A percentile compares a stretch with the other conserved stretches of the same genome.
These are phyloP conservation scores for Kodamaea suecica DNA, from an alignment of 1,139 yeast genomes.

Conservation along the genomic window DNA sequence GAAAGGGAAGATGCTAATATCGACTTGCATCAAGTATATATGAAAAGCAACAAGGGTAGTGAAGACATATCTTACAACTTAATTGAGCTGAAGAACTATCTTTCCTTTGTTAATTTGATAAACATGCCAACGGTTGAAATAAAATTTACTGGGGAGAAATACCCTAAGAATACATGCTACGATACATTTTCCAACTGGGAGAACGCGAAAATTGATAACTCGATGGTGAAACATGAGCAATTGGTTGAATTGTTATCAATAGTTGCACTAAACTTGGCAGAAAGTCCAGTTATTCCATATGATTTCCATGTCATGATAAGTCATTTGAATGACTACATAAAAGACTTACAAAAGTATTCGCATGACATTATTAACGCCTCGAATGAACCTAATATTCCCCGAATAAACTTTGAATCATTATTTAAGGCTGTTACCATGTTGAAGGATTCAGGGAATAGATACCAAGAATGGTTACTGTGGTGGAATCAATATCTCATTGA, in stretches of 20 bases:
- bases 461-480: conserved; percentile 46
- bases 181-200: conserved; percentile 64
- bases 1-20: conserved; percentile 8
- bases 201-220: conserved; percentile 46
- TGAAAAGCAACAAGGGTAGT: conserved; percentile 24
- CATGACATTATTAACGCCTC: conserved; percentile 18
- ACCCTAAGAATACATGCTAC: conserved; percentile 61
- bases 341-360: conserved; percentile 50
- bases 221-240: conserved; percentile 54
- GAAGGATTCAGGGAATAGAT: conserved; percentile 22
- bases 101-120: conserved; percentile 60
- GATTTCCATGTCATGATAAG: conserved; percentile 51
- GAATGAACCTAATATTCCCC: conserved; percentile 15
- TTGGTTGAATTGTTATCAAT: conserved; percentile 57
- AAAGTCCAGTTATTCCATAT: conserved; percentile 75
- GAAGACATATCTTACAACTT: conserved; percentile 38
- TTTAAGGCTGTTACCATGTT: conserved; percentile 24
- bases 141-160: conserved; percentile 42
- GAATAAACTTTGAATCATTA: conserved; percentile 29
- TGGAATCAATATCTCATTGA: conserved; percentile 48
- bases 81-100: conserved; percentile 57
- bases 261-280: conserved; percentile 56
- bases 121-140: conserved; percentile 73
- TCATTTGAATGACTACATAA: conserved; percentile 40
- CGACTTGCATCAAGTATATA: conserved; percentile 28